Evolutionary conservation across 2,329 filamentous ascomycete genomes (phyloP).

Genomic region (Elsinoe perseae): DNA sequence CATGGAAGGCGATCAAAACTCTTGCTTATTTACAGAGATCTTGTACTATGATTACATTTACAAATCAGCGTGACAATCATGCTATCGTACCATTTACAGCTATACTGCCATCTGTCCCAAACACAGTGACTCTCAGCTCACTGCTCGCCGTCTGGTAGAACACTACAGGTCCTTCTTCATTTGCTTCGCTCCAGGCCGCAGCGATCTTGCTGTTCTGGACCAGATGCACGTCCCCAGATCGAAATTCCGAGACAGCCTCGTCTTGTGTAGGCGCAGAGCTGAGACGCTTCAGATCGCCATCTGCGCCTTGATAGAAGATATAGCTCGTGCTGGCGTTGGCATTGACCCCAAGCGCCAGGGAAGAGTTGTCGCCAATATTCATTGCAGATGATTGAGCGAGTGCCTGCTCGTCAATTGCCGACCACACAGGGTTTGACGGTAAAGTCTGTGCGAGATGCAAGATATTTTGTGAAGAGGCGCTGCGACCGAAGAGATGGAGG

Average conservation of each 20-base stretch:
- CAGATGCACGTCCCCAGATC: background rate
- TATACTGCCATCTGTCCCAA: background rate
- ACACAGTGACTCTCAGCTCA: slow-evolving; percentile 6
- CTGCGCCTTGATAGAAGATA: slow-evolving; percentile 9
- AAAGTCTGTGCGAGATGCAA: background rate
- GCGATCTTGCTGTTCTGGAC: background rate
- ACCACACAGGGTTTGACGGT: background rate
- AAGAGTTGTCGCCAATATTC: background rate
- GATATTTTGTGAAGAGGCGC: background rate
- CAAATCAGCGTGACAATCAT: background rate
- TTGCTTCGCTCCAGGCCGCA: background rate
- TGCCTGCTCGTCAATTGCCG: background rate
- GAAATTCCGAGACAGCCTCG: background rate
- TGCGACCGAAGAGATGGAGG: background rate
- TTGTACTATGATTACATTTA: background rate
- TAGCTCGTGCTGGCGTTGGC: slow-evolving; percentile 4
- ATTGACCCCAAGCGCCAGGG: background rate
- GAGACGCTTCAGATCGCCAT: slow-evolving; percentile 3
- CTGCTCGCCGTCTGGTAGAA: background rate
- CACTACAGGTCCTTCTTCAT: background rate
- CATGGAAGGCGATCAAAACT: too few species aligned
- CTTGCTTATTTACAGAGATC: background rate
- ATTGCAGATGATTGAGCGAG: background rate
- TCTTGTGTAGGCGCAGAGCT: background rate
- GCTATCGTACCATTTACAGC: background rate